These are phyloP conservation scores for Cladosporium sphaerospermum DNA, from an alignment of 2,329 filamentous ascomycete species.

Conservation along the genomic window DNA sequence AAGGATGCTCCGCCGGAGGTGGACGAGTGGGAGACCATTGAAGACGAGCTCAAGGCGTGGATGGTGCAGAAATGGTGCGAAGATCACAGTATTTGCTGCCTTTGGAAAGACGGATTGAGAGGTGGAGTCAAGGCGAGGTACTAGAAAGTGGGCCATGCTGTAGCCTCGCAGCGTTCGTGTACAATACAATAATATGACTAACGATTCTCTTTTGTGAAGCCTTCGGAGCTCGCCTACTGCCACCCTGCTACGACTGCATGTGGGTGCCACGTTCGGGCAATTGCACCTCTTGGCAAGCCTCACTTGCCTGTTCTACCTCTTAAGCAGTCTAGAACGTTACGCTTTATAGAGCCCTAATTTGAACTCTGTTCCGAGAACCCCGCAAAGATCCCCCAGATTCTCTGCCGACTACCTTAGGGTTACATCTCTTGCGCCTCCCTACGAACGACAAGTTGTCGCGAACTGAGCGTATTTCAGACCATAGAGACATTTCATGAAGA, in stretches of 20 bases:
- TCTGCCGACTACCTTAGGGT: too few species aligned
- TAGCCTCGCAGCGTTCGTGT: neutral
- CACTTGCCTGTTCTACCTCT: neutral
- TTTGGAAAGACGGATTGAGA: conserved; percentile 55
- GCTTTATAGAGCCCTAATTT: neutral
- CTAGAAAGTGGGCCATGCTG: conserved; percentile 8
- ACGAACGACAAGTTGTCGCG: too few species aligned
- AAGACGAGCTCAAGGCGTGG: conserved; percentile 35
- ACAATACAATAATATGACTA: neutral
- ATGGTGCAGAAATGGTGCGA: conserved; percentile 89
- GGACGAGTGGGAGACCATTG: conserved; percentile 27
- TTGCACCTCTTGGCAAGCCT: neutral
- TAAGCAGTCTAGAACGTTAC: conserved; percentile 1
- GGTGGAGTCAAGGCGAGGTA: conserved; percentile 30
- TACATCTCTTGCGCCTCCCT: too few species aligned
- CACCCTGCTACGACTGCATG: neutral
- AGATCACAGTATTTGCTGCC: conserved; percentile 75
- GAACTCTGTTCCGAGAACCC: neutral
- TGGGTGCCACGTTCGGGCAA: neutral
- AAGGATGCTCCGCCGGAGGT: conserved; percentile 57
- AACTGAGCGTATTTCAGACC: too few species aligned
- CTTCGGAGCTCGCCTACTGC: conserved; percentile 5
- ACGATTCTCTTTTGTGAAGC: neutral
- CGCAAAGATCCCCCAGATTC: neutral
- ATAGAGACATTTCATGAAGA: too few species aligned